A percentile compares a stretch with the other conserved stretches of the same genome.
Conservation (phyloP, 495 filamentous ascomycete species). For the Tetracladium marchalianum region DNA sequence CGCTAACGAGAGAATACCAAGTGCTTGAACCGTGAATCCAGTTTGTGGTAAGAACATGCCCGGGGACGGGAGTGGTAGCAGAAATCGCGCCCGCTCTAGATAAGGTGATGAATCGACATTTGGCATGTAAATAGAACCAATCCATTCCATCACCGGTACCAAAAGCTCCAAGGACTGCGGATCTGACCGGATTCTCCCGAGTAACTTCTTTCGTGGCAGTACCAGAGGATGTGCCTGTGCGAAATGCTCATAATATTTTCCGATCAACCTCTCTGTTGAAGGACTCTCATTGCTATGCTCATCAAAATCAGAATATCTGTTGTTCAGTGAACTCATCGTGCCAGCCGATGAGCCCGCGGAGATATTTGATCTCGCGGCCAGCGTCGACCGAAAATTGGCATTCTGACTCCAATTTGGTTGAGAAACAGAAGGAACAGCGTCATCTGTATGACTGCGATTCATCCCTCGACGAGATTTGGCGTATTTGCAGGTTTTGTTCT, state of each 20-base stretch:
- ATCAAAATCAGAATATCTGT: too few relatives aligned
- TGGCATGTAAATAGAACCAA: slow-evolving; percentile 36
- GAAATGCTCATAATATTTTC: slow-evolving; percentile 47
- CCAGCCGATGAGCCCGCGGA: too few relatives aligned
- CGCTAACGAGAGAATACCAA: slow-evolving; percentile 54
- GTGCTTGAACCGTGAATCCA: slow-evolving; percentile 52
- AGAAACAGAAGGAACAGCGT: slow-evolving; percentile 8
- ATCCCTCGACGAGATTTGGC: slow-evolving; percentile 38
- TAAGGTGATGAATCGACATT: slow-evolving; percentile 18
- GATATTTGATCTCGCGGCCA: slow-evolving; percentile 18
- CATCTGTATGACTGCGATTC: neutral
- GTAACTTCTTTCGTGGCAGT: slow-evolving; percentile 32
- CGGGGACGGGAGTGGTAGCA: slow-evolving; percentile 26
- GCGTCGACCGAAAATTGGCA: slow-evolving; percentile 5
- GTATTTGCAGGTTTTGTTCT: slow-evolving; percentile 33
- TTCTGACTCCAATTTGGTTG: slow-evolving; percentile 22
- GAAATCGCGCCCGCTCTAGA: slow-evolving; percentile 33
- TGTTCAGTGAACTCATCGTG: too few relatives aligned
- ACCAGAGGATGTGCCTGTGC: slow-evolving; percentile 48
- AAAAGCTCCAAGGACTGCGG: slow-evolving; percentile 23
- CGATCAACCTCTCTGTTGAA: too few relatives aligned
- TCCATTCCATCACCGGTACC: slow-evolving; percentile 46
- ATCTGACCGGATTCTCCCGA: slow-evolving; percentile 12
- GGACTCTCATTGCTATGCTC: too few relatives aligned
- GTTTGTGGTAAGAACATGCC: slow-evolving; percentile 32